Evolutionary conservation across 805 yeast genomes (phyloP), one percentile per base, ranked within the genome.

Genomic region (Barnettozyma sp.): DNA sequence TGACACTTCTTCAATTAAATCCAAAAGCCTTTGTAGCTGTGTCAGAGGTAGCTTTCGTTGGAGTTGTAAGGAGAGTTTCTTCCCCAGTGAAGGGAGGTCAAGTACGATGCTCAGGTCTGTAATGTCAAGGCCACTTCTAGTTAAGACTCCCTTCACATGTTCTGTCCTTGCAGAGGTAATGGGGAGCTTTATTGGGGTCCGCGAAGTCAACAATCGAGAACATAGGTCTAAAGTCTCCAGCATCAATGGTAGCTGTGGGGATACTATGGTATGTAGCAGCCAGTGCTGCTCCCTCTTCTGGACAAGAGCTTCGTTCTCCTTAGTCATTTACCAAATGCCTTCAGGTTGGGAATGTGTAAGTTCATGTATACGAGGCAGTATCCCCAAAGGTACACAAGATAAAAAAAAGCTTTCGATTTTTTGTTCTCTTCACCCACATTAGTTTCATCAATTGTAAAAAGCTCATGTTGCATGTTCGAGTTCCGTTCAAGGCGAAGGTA

Each of bases 121-220:
- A 5, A 81, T 60, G 41, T 68, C 67, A 10, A 70, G 65, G 6
- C 79, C 78, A 35, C 65, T 68, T 34, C 88, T 55, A 0, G 73
- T 70, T 0, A 80, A 53, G 1, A 75, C 64, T 0, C 90, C 90
- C 41, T 78, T 77, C 12, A 79, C 55, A 3, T 65, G 57, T 39
- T 76, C 81, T 38, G 71, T 68, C 36, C 76, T 70, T 12, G 66
- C 60, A 1, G 77, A 65, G 0, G 77, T 62, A 6, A 81, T 56
- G 0, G 87, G 82, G 34, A 81, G 60, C 38, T 71, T 77, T 35
- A 75, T 66, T 11, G 68, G 58, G 9, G 59, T 59, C 9, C 58
- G 50, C 30, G 65, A 63, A 0, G 58, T 52, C 22, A 72, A 44
- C 40, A 63, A 50, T 4, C 58, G 59, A 1, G 68, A 44, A 42